These are phyloP conservation scores for Agrocybe chaxingu DNA, from an alignment of 768 basidiomycete species.

Conservation along the genomic window DNA sequence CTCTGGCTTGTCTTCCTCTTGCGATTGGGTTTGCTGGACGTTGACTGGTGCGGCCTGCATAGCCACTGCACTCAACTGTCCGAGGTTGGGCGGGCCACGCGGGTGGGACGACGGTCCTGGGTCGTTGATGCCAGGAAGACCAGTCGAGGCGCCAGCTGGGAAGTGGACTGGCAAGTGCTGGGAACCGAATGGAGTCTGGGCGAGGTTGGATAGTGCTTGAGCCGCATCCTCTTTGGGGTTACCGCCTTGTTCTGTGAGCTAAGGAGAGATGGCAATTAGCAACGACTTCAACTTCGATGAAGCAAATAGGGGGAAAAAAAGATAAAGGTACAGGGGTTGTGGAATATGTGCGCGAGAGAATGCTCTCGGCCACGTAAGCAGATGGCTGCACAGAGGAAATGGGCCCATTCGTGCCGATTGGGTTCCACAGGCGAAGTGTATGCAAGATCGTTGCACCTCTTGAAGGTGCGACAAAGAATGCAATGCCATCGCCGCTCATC, in stretches of 20 bases:
- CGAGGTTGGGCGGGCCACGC: constrained; percentile 61
- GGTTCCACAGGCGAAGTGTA: too few species aligned
- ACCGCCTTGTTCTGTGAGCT: constrained; percentile 37
- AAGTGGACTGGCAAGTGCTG: constrained; percentile 29
- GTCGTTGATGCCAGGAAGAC: constrained; percentile 54
- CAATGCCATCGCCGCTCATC: too few species aligned
- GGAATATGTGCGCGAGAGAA: not conserved
- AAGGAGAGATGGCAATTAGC: constrained; percentile 1
- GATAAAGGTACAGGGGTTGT: not conserved
- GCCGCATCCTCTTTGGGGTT: constrained; percentile 62
- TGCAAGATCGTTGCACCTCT: too few species aligned
- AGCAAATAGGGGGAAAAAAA: constrained; percentile 1
- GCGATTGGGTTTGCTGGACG: constrained; percentile 13
- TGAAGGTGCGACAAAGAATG: too few species aligned
- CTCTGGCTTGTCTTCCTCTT: constrained; percentile 12
- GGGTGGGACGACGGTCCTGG: constrained; percentile 75
- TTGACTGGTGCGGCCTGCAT: constrained; percentile 41
- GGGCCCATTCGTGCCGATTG: too few species aligned
- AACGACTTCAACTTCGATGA: constrained; percentile 1
- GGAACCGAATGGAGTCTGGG: constrained; percentile 35
- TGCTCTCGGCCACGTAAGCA: too few species aligned
- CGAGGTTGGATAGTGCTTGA: constrained; percentile 50
- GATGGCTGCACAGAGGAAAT: too few species aligned
- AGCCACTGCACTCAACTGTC: constrained; percentile 53
- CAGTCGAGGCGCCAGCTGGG: constrained; percentile 25